phyloP scores from a whole-genome alignment of 176 grass and related monocot species.

The Triticum aestivum region DNA sequence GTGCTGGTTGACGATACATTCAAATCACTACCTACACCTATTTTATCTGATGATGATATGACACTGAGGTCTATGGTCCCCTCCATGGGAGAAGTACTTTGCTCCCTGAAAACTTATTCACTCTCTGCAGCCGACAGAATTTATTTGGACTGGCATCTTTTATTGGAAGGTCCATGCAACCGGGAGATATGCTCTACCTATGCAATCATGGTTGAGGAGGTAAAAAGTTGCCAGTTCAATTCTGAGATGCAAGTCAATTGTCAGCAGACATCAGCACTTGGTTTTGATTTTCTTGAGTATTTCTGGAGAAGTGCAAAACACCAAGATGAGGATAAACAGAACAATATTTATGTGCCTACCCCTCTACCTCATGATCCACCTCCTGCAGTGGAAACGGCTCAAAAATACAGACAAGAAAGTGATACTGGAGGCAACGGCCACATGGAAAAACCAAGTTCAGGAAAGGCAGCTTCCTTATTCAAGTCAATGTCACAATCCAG shows the following conservation, averaged over 20 bases:
- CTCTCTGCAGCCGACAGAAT: conserved; percentile 74
- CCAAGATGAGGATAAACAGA: conserved; percentile 38
- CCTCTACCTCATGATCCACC: conserved; percentile 34
- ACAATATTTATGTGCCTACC: conserved; percentile 23
- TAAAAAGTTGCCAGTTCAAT: conserved; percentile 42
- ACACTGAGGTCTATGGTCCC: conserved; percentile 35
- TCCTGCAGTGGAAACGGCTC: conserved; percentile 28
- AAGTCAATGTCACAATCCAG: conserved; percentile 50
- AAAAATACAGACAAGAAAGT: conserved; percentile 35
- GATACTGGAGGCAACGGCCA: conserved; percentile 24
- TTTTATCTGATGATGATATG: conserved; percentile 74
- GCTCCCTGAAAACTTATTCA: conserved; percentile 56
- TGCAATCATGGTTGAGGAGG: conserved; percentile 59
- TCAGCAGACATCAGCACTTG: conserved; percentile 39
- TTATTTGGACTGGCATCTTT: conserved; percentile 96
- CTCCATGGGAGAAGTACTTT: conserved; percentile 47
- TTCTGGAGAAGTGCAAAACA: conserved; percentile 36
- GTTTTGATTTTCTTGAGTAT: conserved; percentile 64
- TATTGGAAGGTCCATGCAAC: conserved; percentile 67
- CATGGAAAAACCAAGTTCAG: conserved; percentile 30
- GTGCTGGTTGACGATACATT: conserved; percentile 74
- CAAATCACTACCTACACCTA: conserved; percentile 78
- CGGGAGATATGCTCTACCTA: conserved; percentile 62
- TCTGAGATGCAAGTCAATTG: conserved; percentile 46
- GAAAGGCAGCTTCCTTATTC: conserved; percentile 53